These are phyloP conservation scores for Ramichloridium luteum DNA, from an alignment of 2,329 filamentous ascomycete genomes.

Conservation along the genomic window DNA sequence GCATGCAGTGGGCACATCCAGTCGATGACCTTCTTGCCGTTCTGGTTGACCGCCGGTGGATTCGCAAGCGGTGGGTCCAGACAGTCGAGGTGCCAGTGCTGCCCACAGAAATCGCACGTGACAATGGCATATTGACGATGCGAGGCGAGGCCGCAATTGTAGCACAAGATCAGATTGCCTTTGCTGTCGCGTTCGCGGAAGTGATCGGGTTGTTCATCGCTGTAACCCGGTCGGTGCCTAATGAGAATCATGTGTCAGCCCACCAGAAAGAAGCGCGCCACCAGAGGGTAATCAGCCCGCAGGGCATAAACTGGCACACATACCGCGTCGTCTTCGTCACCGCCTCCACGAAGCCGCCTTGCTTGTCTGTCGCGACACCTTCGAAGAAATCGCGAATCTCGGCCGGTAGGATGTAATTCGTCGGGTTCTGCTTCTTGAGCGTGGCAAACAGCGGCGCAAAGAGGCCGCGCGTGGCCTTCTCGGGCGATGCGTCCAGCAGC, in stretches of 20 bases:
- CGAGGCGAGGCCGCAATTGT: conserved; percentile 57
- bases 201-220: conserved; percentile 32
- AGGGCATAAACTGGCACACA: conserved; percentile 23
- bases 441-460: conserved; percentile 52
- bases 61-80: conserved; percentile 71
- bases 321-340: conserved; percentile 43
- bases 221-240: conserved; percentile 25
- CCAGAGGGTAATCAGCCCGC: too few relatives aligned
- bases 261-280: too few relatives aligned
- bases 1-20: conserved; percentile 87
- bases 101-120: conserved; percentile 69
- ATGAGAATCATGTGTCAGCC: too few relatives aligned
- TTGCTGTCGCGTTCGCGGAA: conserved; percentile 48
- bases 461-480: conserved; percentile 36
- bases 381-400: conserved; percentile 65
- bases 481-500: conserved; percentile 16
- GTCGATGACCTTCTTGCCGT: conserved; percentile 48
- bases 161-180: conserved; percentile 65
- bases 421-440: conserved; percentile 25
- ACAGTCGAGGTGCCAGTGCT: conserved; percentile 88
- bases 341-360: conserved; percentile 71
- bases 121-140: conserved; percentile 56
- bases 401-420: conserved; percentile 46
- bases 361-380: conserved; percentile 60
- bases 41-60: conserved; percentile 48